Percentiles rank a stretch among this genome's conserved stretches.
Evolutionary conservation across 345 rosid species (phyloP).

Genomic region (Eucalyptus globulus): DNA sequence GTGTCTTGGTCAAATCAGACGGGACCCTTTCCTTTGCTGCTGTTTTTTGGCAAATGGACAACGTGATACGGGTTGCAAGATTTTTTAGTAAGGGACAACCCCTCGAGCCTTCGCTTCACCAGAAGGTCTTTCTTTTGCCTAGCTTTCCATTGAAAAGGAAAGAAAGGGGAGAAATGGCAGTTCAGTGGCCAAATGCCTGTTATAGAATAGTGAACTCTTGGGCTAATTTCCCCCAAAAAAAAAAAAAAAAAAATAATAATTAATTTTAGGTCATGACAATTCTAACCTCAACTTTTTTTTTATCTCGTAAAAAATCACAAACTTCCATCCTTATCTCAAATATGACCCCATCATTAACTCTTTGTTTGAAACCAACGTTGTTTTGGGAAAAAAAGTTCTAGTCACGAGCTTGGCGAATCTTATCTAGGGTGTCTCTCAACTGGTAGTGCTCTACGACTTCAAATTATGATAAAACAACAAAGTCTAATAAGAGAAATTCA

Average conservation of each 20-base stretch:
- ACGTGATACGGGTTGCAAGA: not conserved
- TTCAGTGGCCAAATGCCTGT: not conserved
- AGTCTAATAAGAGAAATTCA: no score
- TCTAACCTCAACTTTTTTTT: no score
- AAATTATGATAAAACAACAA: no score
- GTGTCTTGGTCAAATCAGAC: not conserved
- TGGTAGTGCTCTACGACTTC: not conserved
- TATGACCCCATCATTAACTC: no score
- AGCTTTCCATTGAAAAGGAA: not conserved
- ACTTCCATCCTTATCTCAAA: no score
- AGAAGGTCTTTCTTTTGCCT: not conserved
- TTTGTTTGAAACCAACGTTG: accelerated
- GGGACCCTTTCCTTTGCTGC: not conserved
- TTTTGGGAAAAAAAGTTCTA: no score
- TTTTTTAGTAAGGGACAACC: not conserved
- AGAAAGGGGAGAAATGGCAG: not conserved
- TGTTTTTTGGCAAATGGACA: not conserved
- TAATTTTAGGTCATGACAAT: not conserved
- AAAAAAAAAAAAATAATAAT: not conserved
- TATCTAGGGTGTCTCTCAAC: no score
- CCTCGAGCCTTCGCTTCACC: not conserved
- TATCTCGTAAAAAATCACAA: no score
- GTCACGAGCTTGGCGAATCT: accelerated
- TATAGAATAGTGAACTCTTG: conserved; percentile 6
- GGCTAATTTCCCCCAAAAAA: no score